Evolutionary conservation across 164 flowering plant species (phyloP).

Genomic region (Malania oleifera): DNA sequence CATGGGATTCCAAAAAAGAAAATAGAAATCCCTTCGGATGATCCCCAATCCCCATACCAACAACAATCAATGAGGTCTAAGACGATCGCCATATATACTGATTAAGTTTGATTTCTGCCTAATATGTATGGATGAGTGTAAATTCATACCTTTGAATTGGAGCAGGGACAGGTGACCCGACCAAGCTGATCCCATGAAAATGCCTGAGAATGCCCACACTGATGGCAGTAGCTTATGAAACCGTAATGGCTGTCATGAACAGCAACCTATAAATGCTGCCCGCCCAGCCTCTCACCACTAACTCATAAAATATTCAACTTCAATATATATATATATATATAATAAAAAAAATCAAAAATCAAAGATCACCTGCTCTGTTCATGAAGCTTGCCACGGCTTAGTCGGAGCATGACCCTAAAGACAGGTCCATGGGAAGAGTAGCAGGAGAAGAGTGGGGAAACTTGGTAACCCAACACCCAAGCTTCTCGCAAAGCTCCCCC

Average conservation of each 20-base stretch:
- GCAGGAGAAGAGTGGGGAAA: slow-evolving; percentile 86
- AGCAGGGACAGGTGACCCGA: slow-evolving; percentile 59
- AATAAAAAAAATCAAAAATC: not conserved
- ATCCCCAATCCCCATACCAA: too few species aligned
- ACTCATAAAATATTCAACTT: too few species aligned
- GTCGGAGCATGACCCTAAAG: slow-evolving; percentile 75
- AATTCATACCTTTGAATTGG: slow-evolving; percentile 40
- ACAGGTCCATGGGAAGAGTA: slow-evolving; percentile 96
- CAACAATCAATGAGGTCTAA: too few species aligned
- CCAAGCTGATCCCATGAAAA: slow-evolving; percentile 74
- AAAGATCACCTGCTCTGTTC: slow-evolving; percentile 42
- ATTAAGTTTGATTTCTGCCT: too few species aligned
- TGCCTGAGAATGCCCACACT: slow-evolving; percentile 69
- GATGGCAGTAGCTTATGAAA: slow-evolving; percentile 68
- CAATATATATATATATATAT: too few species aligned
- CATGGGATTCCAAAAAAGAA: too few species aligned
- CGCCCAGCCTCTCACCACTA: too few species aligned
- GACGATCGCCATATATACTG: too few species aligned
- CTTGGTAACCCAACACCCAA: slow-evolving; percentile 63
- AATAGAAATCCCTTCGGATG: too few species aligned
- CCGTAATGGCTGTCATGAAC: slow-evolving; percentile 55
- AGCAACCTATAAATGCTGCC: not conserved
- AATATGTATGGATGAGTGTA: too few species aligned
- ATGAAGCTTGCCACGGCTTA: slow-evolving; percentile 62
- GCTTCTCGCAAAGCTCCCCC: slow-evolving; percentile 93